Conservation (phyloP, 2,329 filamentous ascomycete species). For the Hypoxylon sp. region DNA sequence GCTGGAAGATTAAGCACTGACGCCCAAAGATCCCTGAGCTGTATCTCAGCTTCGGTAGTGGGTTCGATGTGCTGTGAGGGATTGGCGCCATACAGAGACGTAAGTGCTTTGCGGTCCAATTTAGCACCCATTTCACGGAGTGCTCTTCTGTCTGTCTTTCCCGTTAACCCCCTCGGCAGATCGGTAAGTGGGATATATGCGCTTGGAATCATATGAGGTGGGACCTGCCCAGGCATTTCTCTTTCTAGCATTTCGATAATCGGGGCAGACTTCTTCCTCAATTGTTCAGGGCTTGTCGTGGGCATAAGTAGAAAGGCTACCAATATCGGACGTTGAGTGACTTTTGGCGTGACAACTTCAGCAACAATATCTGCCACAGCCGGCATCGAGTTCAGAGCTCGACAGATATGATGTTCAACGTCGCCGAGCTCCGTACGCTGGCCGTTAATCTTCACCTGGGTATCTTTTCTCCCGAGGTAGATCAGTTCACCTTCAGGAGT, state of each 20-base stretch:
- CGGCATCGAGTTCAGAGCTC: constrained; percentile 1
- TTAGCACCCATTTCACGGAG: constrained; percentile 19
- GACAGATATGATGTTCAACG: constrained; percentile 17
- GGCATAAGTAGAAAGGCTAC: constrained; percentile 8
- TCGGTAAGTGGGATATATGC: constrained; percentile 19
- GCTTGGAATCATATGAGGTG: constrained; percentile 31
- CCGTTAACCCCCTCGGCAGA: constrained; percentile 22
- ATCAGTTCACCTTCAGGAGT: constrained; percentile 55
- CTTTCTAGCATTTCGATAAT: no score
- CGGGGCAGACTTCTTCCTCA: neutral
- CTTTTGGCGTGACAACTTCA: constrained; percentile 19
- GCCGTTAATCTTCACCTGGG: constrained; percentile 45
- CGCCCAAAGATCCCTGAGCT: constrained; percentile 31
- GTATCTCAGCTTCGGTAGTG: constrained; percentile 3
- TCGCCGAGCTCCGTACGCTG: constrained; percentile 38
- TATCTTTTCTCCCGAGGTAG: constrained; percentile 46
- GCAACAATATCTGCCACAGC: constrained; percentile 9
- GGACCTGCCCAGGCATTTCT: no score
- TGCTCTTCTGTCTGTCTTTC: constrained; percentile 33
- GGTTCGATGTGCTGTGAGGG: constrained; percentile 6
- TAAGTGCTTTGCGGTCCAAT: constrained; percentile 21
- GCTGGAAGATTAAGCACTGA: constrained; percentile 25
- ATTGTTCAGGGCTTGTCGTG: no score
- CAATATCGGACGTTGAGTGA: constrained; percentile 1
- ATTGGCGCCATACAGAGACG: neutral